Percentiles rank a stretch among this genome's conserved stretches.
These are phyloP conservation scores for Plasmodium fragile DNA, from an alignment of 169 alveolate genomes.

Conservation along the genomic window DNA sequence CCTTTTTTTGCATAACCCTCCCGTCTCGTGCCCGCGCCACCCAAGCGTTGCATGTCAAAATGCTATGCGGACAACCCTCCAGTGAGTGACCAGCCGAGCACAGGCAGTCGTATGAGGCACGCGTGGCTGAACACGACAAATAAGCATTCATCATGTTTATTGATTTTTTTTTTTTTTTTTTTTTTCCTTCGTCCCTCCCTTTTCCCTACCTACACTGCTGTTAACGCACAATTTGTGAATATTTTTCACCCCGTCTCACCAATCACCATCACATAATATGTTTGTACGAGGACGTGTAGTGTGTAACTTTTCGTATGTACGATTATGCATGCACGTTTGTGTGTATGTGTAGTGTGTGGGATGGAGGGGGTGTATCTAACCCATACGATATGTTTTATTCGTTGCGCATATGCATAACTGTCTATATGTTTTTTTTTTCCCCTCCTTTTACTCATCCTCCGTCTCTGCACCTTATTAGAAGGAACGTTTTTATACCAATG, in stretches of 20 bases:
- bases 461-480: neutral
- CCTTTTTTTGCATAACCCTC: neutral
- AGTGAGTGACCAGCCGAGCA: neutral
- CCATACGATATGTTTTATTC: neutral
- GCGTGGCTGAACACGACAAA: neutral
- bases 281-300: neutral
- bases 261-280: neutral
- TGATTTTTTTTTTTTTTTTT: neutral
- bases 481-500: slow-evolving; percentile 3
- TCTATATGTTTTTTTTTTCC: neutral
- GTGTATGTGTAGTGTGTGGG: neutral
- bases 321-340: neutral
- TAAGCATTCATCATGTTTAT: slow-evolving; percentile 7
- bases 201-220: neutral
- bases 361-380: neutral
- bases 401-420: neutral
- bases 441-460: too few species aligned
- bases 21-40: neutral
- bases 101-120: slow-evolving; percentile 1
- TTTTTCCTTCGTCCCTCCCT: neutral
- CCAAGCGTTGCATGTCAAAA: neutral
- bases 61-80: neutral
- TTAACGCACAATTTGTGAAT: slow-evolving; percentile 11
- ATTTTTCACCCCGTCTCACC: neutral
- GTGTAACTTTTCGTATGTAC: slow-evolving; percentile 7